A percentile compares a stretch with the other conserved stretches of the same genome.
These are phyloP conservation scores for Hyaloperonospora brassicae DNA, from an alignment of 352 stramenopile genomes.

Conservation along the genomic window DNA sequence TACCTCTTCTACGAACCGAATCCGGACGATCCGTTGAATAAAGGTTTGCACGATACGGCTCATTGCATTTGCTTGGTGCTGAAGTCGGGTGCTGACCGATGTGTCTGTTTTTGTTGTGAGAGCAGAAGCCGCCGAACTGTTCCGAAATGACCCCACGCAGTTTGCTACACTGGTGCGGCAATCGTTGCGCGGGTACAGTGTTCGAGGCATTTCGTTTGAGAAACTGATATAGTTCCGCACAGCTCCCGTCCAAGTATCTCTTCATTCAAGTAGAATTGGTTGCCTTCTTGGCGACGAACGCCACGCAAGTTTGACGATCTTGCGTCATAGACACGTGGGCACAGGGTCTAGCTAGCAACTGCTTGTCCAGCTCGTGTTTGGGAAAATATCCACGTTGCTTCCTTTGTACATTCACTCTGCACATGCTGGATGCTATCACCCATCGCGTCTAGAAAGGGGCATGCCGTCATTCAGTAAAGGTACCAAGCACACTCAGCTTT, in stretches of 20 bases:
- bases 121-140: constrained; percentile 93
- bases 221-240: constrained; percentile 49
- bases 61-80: background rate
- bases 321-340: constrained; percentile 19
- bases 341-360: constrained; percentile 2
- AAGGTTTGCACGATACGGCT: constrained; percentile 32
- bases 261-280: constrained; percentile 9
- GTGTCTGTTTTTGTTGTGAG: constrained; percentile 2
- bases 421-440: constrained; percentile 1
- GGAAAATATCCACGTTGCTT: constrained; percentile 4
- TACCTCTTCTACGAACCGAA: constrained; percentile 99
- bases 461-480: background rate
- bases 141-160: constrained; percentile 88
- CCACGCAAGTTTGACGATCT: constrained; percentile 8
- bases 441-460: constrained; percentile 3
- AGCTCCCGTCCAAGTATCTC: constrained; percentile 5
- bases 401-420: constrained; percentile 14
- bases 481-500: background rate
- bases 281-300: constrained; percentile 7
- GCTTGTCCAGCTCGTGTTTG: constrained; percentile 16
- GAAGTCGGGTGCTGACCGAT: constrained; percentile 2
- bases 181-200: constrained; percentile 72
- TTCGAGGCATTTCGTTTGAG: constrained; percentile 81
- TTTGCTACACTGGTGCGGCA: constrained; percentile 89
- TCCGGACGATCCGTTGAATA: constrained; percentile 97